Base-by-base conservation (phyloP, 1,139 yeast species). In the Scheffersomyces insectosa region DNA sequence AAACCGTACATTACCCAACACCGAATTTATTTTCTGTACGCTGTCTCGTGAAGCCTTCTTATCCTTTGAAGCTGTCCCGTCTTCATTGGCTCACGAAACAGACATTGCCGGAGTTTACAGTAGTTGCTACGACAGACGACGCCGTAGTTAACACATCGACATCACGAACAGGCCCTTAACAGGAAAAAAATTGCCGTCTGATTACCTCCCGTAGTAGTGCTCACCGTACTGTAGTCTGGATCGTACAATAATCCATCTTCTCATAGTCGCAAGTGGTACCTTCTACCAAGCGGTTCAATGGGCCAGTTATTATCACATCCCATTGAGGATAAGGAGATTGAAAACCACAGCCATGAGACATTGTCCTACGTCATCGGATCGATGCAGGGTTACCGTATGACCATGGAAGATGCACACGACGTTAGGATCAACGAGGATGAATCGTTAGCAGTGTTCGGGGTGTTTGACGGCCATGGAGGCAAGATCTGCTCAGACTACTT, bases 381-480 rank as follows among this genome's bases (percentile, higher is more conserved):
- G 31, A 85, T 86, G 88, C 91, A 85, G 58, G 93, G 95, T 3
- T 85, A 85, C 62, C 64, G 95, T 40, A 68, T 82, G 60, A 74
- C 85, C 9, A 88, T 85, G 83, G 95, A 86, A 56, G 95, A 86
- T 62, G 88, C 91, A 4, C 88, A 82, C 59, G 75, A 76, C 62
- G 67, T 76, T 41, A 60, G 59, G 50, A 57, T 76, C 35, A 68
- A 66, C 47, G 75, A 70, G 46, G 68, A 68, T 51, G 78, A 73
- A 50, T 46, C 61, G 35, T 57, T 85, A 33, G 82, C 84, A 33
- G 73, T 85, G 7, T 84, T 83, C 60, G 89, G 85, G 0, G 87
- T 86, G 3, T 86, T 83, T 62, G 95, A 86, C 60, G 95, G 95
- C 3, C 95, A 86, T 59, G 95, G 95, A 2, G 91, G 91, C 14